Evolutionary conservation across 2,329 filamentous ascomycete species (phyloP), one percentile per base, ranked within the genome.

Genomic region (Aurifilum marmelostoma): DNA sequence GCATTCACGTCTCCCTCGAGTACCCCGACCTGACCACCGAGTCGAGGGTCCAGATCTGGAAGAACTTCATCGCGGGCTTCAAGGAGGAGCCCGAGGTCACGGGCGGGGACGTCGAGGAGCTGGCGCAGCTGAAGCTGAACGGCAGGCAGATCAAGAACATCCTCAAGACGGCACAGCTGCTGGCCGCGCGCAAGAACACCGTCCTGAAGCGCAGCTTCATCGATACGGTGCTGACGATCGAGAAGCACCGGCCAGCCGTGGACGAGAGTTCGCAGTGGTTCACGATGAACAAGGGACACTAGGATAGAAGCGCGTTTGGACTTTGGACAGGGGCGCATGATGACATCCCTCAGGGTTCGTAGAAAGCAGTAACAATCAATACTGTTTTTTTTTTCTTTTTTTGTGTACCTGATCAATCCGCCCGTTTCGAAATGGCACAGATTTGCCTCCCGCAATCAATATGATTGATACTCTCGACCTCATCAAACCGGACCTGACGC

Each of bases 1-100:
- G 83, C 56, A 83, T 85, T 70, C 82, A 85, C 75, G 77, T 86
- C 69, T 79, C 79, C 1, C 79, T 85, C 56, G 78, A 83, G 72
- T 86, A 86, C 69, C 80, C 81, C 7, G 73, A 78, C 50, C 79
- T 85, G 54, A 80, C 79, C 2, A 64, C 70, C 14, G 72, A 74
- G 2, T 79, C 81, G 2, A 77, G 80, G 2, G 75, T 67, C 11
- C 67, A 73, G 63, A 78, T 83, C 66, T 83, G 81, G 81, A 68
- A 74, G 18, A 79, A 80, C 63, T 83, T 83, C 74, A 70, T 83
- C 6, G 69, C 69, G 32, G 77, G 79, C 7, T 74, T 77, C n/a
- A 74, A 72, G 61, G 68, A 74, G 66, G 66, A 73, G 72, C 71
- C 73, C 64, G 71, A 73, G 43, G 66, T 77, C 65, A 73, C 79